phyloP scores from a whole-genome alignment of 2,329 filamentous ascomycete species.

The Sarocladiaceae sp. region DNA sequence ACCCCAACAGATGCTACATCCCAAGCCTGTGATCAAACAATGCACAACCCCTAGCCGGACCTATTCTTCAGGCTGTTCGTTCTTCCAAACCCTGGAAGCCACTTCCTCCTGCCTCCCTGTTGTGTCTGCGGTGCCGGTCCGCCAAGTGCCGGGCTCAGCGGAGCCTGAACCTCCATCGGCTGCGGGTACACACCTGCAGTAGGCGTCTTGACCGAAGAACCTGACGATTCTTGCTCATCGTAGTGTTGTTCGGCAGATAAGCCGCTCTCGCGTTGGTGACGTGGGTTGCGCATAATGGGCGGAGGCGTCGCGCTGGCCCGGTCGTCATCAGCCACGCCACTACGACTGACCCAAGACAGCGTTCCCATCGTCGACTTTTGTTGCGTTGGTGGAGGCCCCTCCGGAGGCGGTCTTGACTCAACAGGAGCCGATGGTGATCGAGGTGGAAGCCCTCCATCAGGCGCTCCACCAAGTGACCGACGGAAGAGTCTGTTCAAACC shows the following conservation, averaged over 20 bases:
- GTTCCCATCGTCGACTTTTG: constrained; percentile 26
- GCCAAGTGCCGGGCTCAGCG: background rate
- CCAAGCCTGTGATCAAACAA: background rate
- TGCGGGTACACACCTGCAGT: background rate
- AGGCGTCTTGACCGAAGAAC: background rate
- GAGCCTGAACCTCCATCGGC: background rate
- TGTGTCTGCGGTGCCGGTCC: constrained; percentile 9
- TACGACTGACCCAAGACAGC: constrained; percentile 33
- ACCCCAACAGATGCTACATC: too few relatives aligned
- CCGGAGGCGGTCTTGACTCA: constrained; percentile 12
- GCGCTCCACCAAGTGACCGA: constrained; percentile 37
- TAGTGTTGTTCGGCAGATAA: background rate
- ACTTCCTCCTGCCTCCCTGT: constrained; percentile 23
- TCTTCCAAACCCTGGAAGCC: constrained; percentile 27
- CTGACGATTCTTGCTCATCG: background rate
- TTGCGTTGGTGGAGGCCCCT: constrained; percentile 11
- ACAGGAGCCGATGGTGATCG: constrained; percentile 1
- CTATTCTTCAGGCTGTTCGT: constrained; percentile 18
- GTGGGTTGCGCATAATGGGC: constrained; percentile 44
- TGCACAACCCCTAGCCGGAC: constrained; percentile 8
- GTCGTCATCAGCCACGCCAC: constrained; percentile 32
- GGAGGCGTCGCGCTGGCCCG: constrained; percentile 47
- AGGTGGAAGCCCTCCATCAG: background rate
- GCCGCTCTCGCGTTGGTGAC: constrained; percentile 18
- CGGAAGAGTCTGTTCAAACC: constrained; percentile 46